Evolutionary conservation across 2,329 filamentous ascomycete genomes (phyloP).

Genomic region (Penicillium janthinellum): DNA sequence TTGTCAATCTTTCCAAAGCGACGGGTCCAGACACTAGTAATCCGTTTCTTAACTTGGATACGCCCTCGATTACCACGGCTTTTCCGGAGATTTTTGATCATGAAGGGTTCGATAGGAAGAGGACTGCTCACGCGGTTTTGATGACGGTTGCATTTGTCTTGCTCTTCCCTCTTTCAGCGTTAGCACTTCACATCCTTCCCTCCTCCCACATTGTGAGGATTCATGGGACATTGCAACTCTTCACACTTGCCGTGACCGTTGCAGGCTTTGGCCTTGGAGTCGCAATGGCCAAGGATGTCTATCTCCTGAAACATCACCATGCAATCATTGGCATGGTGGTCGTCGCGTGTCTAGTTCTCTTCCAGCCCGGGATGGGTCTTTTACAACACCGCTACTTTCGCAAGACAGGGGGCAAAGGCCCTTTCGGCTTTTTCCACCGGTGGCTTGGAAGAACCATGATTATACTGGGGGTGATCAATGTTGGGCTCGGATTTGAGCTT

Average conservation of each 20-base stretch:
- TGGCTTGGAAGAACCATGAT: slow-evolving; percentile 58
- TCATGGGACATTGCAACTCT: slow-evolving; percentile 50
- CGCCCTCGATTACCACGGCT: not conserved
- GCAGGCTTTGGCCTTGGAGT: slow-evolving; percentile 56
- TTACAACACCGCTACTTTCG: slow-evolving; percentile 56
- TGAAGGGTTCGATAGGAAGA: slow-evolving; percentile 18
- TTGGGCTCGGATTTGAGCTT: slow-evolving; percentile 56
- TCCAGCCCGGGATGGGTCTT: slow-evolving; percentile 56
- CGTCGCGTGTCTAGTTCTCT: slow-evolving; percentile 55
- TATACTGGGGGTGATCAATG: slow-evolving; percentile 58
- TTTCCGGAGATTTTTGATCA: slow-evolving; percentile 7
- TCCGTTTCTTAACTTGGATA: slow-evolving; percentile 20
- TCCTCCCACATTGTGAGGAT: slow-evolving; percentile 47
- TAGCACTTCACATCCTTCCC: slow-evolving; percentile 38
- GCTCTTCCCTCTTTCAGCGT: slow-evolving; percentile 37
- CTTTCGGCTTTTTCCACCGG: slow-evolving; percentile 55
- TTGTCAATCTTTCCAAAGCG: slow-evolving; percentile 27
- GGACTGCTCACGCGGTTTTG: slow-evolving; percentile 38
- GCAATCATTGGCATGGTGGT: slow-evolving; percentile 58
- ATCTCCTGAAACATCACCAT: slow-evolving; percentile 47
- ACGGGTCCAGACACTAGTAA: slow-evolving; percentile 13
- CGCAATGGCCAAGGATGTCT: slow-evolving; percentile 47
- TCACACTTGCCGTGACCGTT: slow-evolving; percentile 52
- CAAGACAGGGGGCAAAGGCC: slow-evolving; percentile 47
- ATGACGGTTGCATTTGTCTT: slow-evolving; percentile 46